Evolutionary conservation across 2,329 filamentous ascomycete species (phyloP), one percentile per base, ranked within the genome.

Genomic region (Rasamsonia emersonii): DNA sequence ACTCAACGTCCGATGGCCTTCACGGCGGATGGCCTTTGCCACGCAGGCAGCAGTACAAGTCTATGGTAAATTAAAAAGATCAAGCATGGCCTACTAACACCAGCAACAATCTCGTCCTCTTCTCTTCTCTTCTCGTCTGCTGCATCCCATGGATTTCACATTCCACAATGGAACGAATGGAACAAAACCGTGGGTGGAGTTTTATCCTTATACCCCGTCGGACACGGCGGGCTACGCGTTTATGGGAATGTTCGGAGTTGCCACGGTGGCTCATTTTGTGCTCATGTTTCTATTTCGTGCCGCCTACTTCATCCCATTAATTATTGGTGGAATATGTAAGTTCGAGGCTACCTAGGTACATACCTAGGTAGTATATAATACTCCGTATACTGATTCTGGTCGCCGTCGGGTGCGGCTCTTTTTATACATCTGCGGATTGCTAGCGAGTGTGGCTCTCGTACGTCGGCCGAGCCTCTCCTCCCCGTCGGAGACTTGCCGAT

Each of bases 311-410:
- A 54, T 58, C 6, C 56, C 58, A 0, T 40, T 61, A 3, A 25
- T 59, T 3, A 14, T 62, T 10, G 58, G 58, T 2, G 54, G 58
- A 27, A 43, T 59, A 27, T 58, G 57, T 61, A 46, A n/a, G n/a
- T n/a, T n/a, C n/a, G n/a, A n/a, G n/a, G n/a, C n/a, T n/a, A n/a
- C n/a, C n/a, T n/a, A n/a, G n/a, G n/a, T n/a, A n/a, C n/a, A n/a
- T n/a, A n/a, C n/a, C n/a, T n/a, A n/a, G n/a, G n/a, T n/a, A n/a
- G n/a, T n/a, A n/a, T n/a, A n/a, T n/a, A n/a, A n/a, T n/a, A n/a
- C n/a, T n/a, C n/a, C n/a, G n/a, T n/a, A n/a, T n/a, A n/a, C n/a
- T n/a, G n/a, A n/a, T n/a, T n/a, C n/a, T n/a, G n/a, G n/a, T n/a
- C n/a, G n/a, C n/a, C n/a, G n/a, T n/a, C n/a, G n/a, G n/a, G n/a